phyloP scores from a whole-genome alignment of 169 alveolate genomes.

The Neospora caninum region DNA sequence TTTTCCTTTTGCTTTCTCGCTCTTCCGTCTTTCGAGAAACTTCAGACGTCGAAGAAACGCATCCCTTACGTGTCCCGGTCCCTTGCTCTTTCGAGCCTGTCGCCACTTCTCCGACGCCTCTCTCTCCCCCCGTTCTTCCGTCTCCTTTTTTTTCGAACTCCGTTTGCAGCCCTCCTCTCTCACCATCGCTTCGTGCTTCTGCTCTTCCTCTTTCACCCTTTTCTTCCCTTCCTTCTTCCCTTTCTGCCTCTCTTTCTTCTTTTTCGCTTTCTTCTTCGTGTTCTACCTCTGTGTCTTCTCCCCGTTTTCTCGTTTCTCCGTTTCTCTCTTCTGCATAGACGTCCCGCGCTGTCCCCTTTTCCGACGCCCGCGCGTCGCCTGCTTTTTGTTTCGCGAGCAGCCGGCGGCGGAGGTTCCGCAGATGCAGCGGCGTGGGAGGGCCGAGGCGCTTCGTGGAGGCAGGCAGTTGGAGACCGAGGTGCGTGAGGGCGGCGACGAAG shows the following conservation, averaged over 20 bases:
- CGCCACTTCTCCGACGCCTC: not conserved
- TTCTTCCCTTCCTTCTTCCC: not conserved
- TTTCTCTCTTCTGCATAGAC: not conserved
- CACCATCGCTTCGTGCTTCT: not conserved
- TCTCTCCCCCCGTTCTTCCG: not conserved
- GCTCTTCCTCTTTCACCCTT: not conserved
- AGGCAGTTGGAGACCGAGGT: slow-evolving; percentile 6
- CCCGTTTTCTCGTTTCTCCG: not conserved
- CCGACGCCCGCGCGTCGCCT: not conserved
- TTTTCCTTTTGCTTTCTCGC: not conserved
- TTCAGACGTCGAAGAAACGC: not conserved
- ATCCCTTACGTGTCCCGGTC: not conserved
- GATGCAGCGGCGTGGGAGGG: not conserved
- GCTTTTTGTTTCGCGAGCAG: not conserved
- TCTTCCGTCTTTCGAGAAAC: not conserved
- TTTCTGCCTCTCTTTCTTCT: not conserved
- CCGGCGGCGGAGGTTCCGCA: not conserved
- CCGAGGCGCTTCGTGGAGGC: not conserved
- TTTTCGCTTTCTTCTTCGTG: not conserved
- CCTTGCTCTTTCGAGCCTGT: not conserved
- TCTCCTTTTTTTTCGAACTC: not conserved
- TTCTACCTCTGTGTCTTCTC: not conserved
- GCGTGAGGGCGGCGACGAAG: slow-evolving; percentile 21
- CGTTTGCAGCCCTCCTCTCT: not conserved
- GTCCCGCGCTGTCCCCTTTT: not conserved